phyloP scores from a whole-genome alignment of 164 flowering plant genomes.

The Magnolia changhungtana region DNA sequence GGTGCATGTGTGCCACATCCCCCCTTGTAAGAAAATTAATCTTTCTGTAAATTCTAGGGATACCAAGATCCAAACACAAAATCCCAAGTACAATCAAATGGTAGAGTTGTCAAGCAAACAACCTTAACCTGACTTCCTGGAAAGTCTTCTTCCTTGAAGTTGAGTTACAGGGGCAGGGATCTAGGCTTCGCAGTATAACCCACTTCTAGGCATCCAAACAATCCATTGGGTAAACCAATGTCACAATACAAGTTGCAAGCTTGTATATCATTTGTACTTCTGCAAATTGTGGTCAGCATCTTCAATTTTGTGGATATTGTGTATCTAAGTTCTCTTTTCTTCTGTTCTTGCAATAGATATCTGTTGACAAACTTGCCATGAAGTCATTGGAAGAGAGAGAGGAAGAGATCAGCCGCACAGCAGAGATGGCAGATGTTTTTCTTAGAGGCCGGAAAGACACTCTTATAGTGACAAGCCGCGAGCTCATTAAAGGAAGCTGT shows the following conservation, averaged over 20 bases:
- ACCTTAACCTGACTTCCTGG: not conserved
- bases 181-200: no score
- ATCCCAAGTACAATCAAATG: no score
- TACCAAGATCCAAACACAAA: no score
- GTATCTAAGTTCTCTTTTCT: not conserved
- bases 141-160: no score
- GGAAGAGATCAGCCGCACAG: conserved; percentile 64
- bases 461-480: conserved; percentile 81
- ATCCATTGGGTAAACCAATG: not conserved
- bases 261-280: not conserved
- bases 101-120: not conserved
- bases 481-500: conserved; percentile 87
- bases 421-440: conserved; percentile 67
- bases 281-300: not conserved
- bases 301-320: not conserved
- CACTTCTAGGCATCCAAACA: no score
- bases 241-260: not conserved
- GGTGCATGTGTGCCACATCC: no score
- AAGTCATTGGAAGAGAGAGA: conserved; percentile 75
- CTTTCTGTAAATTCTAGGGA: no score
- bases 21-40: no score
- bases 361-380: conserved; percentile 87
- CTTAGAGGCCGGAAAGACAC: conserved; percentile 69
- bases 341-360: conserved; percentile 43
- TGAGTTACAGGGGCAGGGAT: no score